Conservation (phyloP, 2,329 filamentous ascomycete species). For the Chalaropsis thielavioides region DNA sequence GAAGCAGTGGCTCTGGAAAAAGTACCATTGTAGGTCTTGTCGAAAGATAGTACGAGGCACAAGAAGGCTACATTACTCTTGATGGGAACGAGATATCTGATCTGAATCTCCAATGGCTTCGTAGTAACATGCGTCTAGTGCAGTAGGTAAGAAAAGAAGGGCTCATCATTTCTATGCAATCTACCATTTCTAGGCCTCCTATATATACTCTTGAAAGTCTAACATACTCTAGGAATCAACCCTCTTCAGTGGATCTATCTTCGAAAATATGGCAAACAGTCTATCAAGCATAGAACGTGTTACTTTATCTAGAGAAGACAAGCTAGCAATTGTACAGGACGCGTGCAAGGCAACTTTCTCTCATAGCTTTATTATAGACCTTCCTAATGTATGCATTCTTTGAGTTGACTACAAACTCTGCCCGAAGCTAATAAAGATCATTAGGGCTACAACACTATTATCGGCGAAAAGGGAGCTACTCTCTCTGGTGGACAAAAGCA, state of each 20-base stretch:
- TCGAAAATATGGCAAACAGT: slow-evolving; percentile 37
- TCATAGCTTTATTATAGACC: slow-evolving; percentile 36
- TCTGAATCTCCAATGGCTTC: slow-evolving; percentile 38
- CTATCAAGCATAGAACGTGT: slow-evolving; percentile 28
- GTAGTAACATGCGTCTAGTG: slow-evolving; percentile 38
- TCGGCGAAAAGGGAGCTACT: slow-evolving; percentile 50
- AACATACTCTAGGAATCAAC: slow-evolving; percentile 33
- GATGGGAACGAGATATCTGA: slow-evolving; percentile 30
- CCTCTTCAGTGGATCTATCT: slow-evolving; percentile 38
- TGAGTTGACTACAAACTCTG: not conserved
- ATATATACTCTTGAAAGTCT: not conserved
- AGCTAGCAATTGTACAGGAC: slow-evolving; percentile 30
- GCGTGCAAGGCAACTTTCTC: slow-evolving; percentile 38
- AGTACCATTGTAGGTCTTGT: slow-evolving; percentile 43
- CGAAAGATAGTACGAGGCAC: slow-evolving; percentile 45
- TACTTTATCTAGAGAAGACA: slow-evolving; percentile 30
- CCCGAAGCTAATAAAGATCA: not conserved
- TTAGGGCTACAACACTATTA: slow-evolving; percentile 43
- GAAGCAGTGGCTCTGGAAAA: slow-evolving; percentile 44
- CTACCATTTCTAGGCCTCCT: not conserved
- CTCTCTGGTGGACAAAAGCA: slow-evolving; percentile 55
- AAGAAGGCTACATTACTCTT: slow-evolving; percentile 31
- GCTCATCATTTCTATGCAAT: too few relatives aligned
- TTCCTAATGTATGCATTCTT: slow-evolving; percentile 27
- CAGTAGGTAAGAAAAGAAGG: slow-evolving; percentile 24